Conservation (phyloP, 2,329 filamentous ascomycete species). For the Aaosphaeria arxii region DNA sequence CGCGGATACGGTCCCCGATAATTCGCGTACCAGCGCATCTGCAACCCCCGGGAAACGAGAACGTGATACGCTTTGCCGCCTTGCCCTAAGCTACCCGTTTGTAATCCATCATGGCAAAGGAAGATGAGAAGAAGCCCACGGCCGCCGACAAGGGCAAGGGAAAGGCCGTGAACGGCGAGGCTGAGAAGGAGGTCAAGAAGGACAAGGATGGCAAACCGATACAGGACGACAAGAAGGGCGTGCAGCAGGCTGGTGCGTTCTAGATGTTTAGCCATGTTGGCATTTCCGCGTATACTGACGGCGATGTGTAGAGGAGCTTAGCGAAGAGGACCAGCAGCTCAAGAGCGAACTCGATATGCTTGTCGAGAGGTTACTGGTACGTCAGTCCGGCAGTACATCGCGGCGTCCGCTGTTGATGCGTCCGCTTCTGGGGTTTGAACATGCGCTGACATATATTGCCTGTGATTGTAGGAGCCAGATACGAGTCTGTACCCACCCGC, state of each 20-base stretch:
- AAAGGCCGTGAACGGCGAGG: conserved; percentile 73
- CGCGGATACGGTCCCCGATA: background rate
- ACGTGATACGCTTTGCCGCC: conserved; percentile 27
- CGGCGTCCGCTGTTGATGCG: background rate
- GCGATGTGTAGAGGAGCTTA: conserved; percentile 75
- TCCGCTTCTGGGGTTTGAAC: background rate
- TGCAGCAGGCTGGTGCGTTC: conserved; percentile 56
- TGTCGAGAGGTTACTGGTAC: conserved; percentile 86
- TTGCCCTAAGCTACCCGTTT: conserved; percentile 26
- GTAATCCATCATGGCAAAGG: conserved; percentile 75
- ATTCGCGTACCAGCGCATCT: background rate
- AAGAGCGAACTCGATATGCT: conserved; percentile 98
- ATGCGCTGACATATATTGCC: conserved; percentile 20
- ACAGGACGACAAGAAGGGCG: conserved; percentile 73
- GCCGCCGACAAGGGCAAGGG: conserved; percentile 93
- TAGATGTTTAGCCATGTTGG: conserved; percentile 9
- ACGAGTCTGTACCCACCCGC: conserved; percentile 85
- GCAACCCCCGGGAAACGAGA: background rate
- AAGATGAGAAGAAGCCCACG: conserved; percentile 80
- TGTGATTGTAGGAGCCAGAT: conserved; percentile 69
- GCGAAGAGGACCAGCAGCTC: conserved; percentile 95
- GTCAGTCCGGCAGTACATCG: background rate
- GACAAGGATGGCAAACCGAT: conserved; percentile 68
- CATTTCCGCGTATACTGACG: conserved; percentile 20
- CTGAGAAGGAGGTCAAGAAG: conserved; percentile 56